Percentiles rank a stretch among this genome's conserved stretches.
These are phyloP conservation scores for Beta vulgaris DNA, from an alignment of 148 eudicot species.

Conservation along the genomic window DNA sequence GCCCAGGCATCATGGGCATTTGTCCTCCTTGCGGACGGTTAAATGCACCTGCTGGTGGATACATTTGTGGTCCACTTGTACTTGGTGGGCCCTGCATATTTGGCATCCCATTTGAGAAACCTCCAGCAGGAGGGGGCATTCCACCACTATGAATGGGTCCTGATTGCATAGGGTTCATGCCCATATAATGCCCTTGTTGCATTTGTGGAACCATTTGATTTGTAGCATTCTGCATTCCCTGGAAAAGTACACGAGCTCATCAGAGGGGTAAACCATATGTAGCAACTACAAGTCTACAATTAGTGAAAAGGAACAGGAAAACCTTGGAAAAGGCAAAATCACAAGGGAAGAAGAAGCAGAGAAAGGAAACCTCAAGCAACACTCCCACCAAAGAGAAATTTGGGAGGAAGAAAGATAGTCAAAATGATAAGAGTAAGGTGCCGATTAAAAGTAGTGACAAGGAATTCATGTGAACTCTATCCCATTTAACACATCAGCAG, in stretches of 20 bases:
- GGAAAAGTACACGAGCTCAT: constrained; percentile 13
- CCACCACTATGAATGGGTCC: constrained; percentile 49
- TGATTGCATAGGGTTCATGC: constrained; percentile 68
- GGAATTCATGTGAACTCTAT: neutral
- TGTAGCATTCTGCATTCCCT: constrained; percentile 73
- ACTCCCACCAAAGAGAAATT: neutral
- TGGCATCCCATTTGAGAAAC: constrained; percentile 57
- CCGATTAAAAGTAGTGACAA: neutral
- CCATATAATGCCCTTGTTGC: constrained; percentile 85
- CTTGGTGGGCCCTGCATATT: constrained; percentile 68
- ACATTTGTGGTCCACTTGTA: constrained; percentile 71
- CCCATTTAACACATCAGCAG: neutral
- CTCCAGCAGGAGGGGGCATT: constrained; percentile 53
- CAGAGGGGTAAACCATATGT: neutral
- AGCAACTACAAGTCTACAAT: neutral
- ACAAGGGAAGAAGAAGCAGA: neutral
- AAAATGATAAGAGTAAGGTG: neutral
- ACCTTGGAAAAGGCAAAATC: neutral
- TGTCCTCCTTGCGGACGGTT: constrained; percentile 85
- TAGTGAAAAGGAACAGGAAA: neutral
- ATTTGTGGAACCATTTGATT: constrained; percentile 82
- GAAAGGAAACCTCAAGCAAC: neutral
- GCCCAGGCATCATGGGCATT: constrained; percentile 86
- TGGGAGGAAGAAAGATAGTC: neutral
- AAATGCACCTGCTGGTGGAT: constrained; percentile 62